These are phyloP conservation scores for Clonostachys sp. DNA, from an alignment of 2,329 filamentous ascomycete genomes.

Conservation along the genomic window DNA sequence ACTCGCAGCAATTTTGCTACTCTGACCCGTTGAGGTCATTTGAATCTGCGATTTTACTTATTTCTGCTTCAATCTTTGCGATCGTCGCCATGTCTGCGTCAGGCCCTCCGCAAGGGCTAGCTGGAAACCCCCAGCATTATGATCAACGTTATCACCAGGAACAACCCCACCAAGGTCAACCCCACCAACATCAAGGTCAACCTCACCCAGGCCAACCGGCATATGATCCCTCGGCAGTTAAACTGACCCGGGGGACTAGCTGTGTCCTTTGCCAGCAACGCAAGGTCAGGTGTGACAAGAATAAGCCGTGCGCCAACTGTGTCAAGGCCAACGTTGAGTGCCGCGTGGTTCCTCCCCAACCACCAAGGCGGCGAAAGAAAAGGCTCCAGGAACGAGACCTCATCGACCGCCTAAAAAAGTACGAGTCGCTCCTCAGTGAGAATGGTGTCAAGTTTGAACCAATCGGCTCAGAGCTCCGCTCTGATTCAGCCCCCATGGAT, in stretches of 20 bases:
- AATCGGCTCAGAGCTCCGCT: slow-evolving; percentile 43
- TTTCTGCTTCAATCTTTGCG: background rate
- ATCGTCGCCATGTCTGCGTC: background rate
- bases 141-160: slow-evolving; percentile 7
- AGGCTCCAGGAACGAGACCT: slow-evolving; percentile 67
- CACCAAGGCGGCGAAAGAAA: slow-evolving; percentile 55
- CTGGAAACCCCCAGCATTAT: background rate
- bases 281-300: slow-evolving; percentile 71
- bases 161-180: slow-evolving; percentile 10
- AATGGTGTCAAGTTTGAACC: slow-evolving; percentile 67
- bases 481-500: slow-evolving; percentile 27
- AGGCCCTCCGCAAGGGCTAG: background rate
- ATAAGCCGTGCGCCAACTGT: slow-evolving; percentile 67
- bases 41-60: background rate
- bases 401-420: slow-evolving; percentile 62
- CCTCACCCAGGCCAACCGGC: slow-evolving; percentile 10
- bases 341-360: slow-evolving; percentile 49
- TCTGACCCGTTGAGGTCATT: background rate
- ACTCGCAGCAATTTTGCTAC: background rate
- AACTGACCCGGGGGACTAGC: slow-evolving; percentile 54
- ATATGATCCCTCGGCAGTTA: slow-evolving; percentile 38
- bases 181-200: slow-evolving; percentile 9
- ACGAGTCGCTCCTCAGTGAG: slow-evolving; percentile 61
- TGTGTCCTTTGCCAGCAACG: slow-evolving; percentile 74
- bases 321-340: slow-evolving; percentile 59